Conservation (phyloP, 225 moss, liverwort and hornwort genomes). For the Asterella californica region DNA sequence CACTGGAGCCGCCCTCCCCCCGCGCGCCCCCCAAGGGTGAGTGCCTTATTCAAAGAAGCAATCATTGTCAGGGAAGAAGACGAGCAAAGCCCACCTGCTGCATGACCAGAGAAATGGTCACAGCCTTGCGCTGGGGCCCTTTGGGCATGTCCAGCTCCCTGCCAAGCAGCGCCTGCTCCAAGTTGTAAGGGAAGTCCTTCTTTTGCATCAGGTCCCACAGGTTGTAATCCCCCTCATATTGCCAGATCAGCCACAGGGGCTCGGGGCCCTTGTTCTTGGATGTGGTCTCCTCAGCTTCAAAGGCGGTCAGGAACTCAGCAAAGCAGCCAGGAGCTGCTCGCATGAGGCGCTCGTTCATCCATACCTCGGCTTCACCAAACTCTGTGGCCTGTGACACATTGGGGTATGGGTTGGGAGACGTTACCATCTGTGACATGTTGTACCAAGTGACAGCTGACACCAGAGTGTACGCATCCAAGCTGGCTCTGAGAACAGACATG, state of each 20-base stretch:
- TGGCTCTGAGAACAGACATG: no score
- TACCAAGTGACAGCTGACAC: no score
- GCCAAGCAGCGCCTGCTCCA: conserved; percentile 64
- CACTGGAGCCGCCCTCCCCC: no score
- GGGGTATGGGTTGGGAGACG: no score
- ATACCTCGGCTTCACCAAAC: conserved; percentile 90
- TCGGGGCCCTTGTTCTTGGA: conserved; percentile 67
- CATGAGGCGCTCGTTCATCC: conserved; percentile 80
- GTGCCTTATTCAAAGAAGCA: no score
- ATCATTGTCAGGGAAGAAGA: no score
- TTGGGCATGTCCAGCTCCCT: conserved; percentile 36
- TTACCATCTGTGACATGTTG: no score
- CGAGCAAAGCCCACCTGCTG: conserved; percentile 61
- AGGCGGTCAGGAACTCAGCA: conserved; percentile 68
- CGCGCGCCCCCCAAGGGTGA: no score
- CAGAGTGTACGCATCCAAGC: no score
- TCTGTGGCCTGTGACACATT: no score
- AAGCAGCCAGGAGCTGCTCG: conserved; percentile 71
- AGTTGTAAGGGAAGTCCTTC: conserved; percentile 53
- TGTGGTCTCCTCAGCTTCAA: conserved; percentile 56
- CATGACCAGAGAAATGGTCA: conserved; percentile 70
- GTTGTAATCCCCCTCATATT: conserved; percentile 78
- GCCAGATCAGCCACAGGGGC: conserved; percentile 91
- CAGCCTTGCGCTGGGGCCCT: conserved; percentile 38
- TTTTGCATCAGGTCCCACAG: conserved; percentile 73